Evolutionary conservation across 768 basidiomycete species (phyloP).

Genomic region (Boletellus ananas): DNA sequence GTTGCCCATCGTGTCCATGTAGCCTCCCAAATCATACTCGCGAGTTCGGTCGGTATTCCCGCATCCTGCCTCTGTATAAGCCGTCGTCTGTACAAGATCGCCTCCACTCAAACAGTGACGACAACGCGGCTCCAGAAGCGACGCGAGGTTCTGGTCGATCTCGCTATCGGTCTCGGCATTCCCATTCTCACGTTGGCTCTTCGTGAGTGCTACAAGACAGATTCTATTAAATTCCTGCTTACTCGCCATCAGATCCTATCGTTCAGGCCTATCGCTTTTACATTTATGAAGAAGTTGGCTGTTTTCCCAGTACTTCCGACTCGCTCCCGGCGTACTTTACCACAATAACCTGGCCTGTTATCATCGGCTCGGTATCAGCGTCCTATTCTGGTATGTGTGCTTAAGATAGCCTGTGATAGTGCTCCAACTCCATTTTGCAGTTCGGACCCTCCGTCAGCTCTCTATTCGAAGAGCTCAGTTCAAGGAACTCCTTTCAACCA

Average conservation of each 20-base stretch:
- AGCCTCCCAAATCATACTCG: conserved; percentile 20
- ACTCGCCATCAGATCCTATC: conserved; percentile 37
- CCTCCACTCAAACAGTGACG: conserved; percentile 45
- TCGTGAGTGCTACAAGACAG: conserved; percentile 31
- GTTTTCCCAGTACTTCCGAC: conserved; percentile 38
- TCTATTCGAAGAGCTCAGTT: conserved; percentile 30
- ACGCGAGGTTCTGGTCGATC: conserved; percentile 41
- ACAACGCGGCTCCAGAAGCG: conserved; percentile 44
- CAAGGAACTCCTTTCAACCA: conserved; percentile 34
- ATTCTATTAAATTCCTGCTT: not conserved
- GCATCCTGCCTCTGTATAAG: conserved; percentile 37
- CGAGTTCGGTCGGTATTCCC: conserved; percentile 9
- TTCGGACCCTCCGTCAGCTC: conserved; percentile 29
- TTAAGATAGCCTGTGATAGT: too few species aligned
- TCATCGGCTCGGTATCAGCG: conserved; percentile 37
- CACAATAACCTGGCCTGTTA: conserved; percentile 35
- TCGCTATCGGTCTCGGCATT: conserved; percentile 42
- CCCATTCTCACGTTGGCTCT: conserved; percentile 46
- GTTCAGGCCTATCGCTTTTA: conserved; percentile 51
- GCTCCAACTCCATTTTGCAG: conserved; percentile 15
- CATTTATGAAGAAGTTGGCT: conserved; percentile 48
- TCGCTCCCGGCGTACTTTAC: conserved; percentile 36
- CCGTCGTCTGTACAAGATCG: conserved; percentile 32
- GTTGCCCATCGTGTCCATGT: not conserved
- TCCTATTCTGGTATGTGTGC: conserved; percentile 37